Evolutionary conservation across 2,329 filamentous ascomycete species (phyloP).

Genomic region (Westerdykella aurantiaca): DNA sequence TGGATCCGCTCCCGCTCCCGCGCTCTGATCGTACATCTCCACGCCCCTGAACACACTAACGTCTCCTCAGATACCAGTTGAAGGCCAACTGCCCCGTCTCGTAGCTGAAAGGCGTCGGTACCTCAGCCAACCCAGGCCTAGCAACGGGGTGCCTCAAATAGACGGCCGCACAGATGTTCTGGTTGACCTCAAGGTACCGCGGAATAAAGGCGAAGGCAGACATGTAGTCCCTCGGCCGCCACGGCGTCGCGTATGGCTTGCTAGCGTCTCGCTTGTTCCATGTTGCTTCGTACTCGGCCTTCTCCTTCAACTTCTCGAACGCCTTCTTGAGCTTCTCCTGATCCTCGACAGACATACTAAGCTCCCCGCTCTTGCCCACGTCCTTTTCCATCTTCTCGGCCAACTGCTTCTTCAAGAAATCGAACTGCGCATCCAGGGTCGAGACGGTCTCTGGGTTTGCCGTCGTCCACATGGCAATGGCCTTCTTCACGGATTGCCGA

Average conservation of each 20-base stretch:
- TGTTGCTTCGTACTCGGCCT: conserved; percentile 68
- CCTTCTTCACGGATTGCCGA: conserved; percentile 57
- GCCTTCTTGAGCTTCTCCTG: conserved; percentile 51
- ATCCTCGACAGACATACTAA: conserved; percentile 47
- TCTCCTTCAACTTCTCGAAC: conserved; percentile 59
- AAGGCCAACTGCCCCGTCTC: conserved; percentile 74
- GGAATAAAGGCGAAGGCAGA: conserved; percentile 91
- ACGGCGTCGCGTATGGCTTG: conserved; percentile 85
- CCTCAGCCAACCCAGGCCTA: conserved; percentile 65
- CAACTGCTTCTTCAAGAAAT: conserved; percentile 36
- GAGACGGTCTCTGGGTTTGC: conserved; percentile 44
- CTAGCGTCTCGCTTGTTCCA: conserved; percentile 28
- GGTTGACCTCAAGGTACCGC: conserved; percentile 93
- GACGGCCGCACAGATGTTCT: conserved; percentile 90
- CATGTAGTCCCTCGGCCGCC: conserved; percentile 83
- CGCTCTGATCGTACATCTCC: background rate
- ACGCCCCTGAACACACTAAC: conserved; percentile 45
- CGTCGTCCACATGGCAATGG: conserved; percentile 51
- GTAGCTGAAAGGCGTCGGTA: conserved; percentile 70
- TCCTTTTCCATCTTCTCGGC: conserved; percentile 5
- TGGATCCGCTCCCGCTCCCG: background rate
- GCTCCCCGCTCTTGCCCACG: conserved; percentile 9
- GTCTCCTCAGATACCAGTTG: conserved; percentile 86
- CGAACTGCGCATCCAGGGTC: conserved; percentile 41
- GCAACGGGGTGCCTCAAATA: conserved; percentile 93